Base-by-base conservation (phyloP, 768 basidiomycete species). In the Psilocybe cyanescens region DNA sequence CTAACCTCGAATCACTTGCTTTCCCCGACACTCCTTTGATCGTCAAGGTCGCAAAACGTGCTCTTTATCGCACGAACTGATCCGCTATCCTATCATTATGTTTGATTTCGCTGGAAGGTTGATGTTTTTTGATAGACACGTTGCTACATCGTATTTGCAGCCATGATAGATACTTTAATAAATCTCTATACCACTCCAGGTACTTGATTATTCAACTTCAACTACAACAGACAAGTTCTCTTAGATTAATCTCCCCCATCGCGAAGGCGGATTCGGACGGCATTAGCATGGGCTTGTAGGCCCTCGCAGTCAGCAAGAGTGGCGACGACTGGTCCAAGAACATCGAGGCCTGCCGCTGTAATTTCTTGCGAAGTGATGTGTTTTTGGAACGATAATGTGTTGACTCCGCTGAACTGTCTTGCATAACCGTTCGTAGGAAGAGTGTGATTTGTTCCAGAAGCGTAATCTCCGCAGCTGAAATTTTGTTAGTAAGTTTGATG, bases 381-480 rank as follows among this genome's bases (percentile, higher is more conserved):
- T 76, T 99, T 99, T 73, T 98, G 96, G 90, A 99, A 99, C 1
- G 95, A 95, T 8, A 86, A 80, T 0, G 97, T 98, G 78, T 97
- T 98, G 67, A 99, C 97, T 4, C 97, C 97, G 67, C 95, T 97
- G 80, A 96, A 99, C 73, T 99, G 97, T 53, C 94, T 88, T 24
- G 97, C 97, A 74, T 95, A 99, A 24, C 97, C 95, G 64, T 94
- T 95, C 8, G 94, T 97, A 39, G 97, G 97, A 24, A 99, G 81
- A 0, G 97, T 99, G 79, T 99, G 97, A 75, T 99, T 99, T 7
- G 97, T 99, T 17, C 97, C 97, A 0, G 97, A 99, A 5, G 97
- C 97, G 68, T 99, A 99, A 75, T 99, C 97, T 31, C 97, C 97
- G 74, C 95, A 98, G 67, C 97, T 98, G 67, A 39, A 59, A 45